Conservation (phyloP, 2,329 filamentous ascomycete species). For the Pseudogymnoascus sp. region DNA sequence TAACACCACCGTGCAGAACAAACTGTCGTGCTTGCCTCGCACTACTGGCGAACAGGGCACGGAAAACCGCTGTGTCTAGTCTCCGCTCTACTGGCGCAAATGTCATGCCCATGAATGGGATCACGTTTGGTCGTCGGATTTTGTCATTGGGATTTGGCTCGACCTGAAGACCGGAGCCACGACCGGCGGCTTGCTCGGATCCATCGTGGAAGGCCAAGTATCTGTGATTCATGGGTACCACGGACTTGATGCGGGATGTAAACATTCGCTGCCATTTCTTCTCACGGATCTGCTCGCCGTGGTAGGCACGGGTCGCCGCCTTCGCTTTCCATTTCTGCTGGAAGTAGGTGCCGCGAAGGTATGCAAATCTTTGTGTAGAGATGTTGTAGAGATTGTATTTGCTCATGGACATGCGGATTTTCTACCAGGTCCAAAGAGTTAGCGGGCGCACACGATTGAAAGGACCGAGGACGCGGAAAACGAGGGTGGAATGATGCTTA, state of each 20-base stretch:
- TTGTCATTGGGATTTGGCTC: conserved; percentile 11
- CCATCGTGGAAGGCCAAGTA: conserved; percentile 79
- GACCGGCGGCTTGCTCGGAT: conserved; percentile 70
- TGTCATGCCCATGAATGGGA: conserved; percentile 81
- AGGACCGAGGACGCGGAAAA: background rate
- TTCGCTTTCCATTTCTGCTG: conserved; percentile 98
- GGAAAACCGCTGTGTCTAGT: conserved; percentile 88
- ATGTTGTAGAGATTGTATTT: conserved; percentile 96
- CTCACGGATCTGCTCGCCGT: conserved; percentile 91
- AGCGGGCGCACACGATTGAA: conserved; percentile 9
- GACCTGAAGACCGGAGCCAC: conserved; percentile 59
- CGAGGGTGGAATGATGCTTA: conserved; percentile 33
- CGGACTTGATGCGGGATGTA: conserved; percentile 67
- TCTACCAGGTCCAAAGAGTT: conserved; percentile 44
- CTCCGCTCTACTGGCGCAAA: conserved; percentile 86
- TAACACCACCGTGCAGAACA: conserved; percentile 85
- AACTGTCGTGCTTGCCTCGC: conserved; percentile 89
- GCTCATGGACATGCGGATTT: conserved; percentile 93
- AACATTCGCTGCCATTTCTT: conserved; percentile 94
- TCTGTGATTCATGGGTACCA: conserved; percentile 73
- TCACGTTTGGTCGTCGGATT: conserved; percentile 27
- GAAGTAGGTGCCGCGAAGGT: conserved; percentile 60
- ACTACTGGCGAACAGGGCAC: conserved; percentile 89
- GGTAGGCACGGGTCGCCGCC: conserved; percentile 73
- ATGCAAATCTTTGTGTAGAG: background rate